These are phyloP conservation scores for Aspergillus terreus DNA, from an alignment of 2,329 filamentous ascomycete genomes.

Conservation along the genomic window DNA sequence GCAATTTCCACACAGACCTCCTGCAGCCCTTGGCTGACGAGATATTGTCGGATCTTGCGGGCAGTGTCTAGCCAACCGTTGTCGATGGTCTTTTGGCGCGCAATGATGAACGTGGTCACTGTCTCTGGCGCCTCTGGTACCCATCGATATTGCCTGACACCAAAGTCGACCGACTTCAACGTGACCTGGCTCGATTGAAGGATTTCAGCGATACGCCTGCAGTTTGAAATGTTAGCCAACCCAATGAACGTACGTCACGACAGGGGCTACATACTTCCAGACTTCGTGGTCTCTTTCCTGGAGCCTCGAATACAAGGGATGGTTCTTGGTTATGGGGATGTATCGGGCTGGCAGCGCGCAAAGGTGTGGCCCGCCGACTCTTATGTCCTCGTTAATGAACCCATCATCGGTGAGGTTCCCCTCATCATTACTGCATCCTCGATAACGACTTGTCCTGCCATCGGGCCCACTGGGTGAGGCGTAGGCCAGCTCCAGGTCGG, in stretches of 20 bases:
- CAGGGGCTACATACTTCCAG: background rate
- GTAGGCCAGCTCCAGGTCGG: background rate
- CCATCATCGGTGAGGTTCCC: background rate
- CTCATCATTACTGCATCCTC: background rate
- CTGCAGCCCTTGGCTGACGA: background rate
- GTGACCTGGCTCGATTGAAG: background rate
- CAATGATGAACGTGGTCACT: background rate
- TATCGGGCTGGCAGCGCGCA: background rate
- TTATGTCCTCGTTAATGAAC: background rate
- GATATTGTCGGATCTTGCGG: background rate
- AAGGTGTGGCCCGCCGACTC: background rate
- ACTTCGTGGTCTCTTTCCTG: background rate
- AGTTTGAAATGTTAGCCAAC: background rate
- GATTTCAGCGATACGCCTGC: background rate
- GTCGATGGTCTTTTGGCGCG: background rate
- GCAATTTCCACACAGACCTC: background rate
- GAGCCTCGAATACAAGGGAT: background rate
- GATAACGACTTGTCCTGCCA: background rate
- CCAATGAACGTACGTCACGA: background rate
- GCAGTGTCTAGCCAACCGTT: background rate
- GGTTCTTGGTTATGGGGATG: background rate
- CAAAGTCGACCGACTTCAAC: background rate
- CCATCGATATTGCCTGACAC: background rate
- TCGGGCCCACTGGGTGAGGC: background rate
- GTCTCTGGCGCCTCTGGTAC: background rate